Base-by-base conservation (phyloP, 2,329 filamentous ascomycete species). In the Xylariaceae sp. region DNA sequence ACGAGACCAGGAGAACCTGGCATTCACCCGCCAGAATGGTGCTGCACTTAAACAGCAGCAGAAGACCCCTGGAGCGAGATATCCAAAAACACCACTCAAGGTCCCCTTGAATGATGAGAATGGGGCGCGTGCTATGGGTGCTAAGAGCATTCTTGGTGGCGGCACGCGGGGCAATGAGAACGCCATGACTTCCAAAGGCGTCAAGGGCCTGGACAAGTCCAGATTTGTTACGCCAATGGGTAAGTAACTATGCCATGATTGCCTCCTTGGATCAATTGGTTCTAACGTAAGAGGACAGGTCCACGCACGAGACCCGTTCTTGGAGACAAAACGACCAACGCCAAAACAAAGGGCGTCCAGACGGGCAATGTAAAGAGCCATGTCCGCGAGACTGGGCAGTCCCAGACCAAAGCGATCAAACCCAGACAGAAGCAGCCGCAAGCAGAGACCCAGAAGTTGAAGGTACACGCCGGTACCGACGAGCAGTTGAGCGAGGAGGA, bases 311-410 rank as follows among this genome's bases (percentile, higher is more conserved):
- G 90, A 51, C 88, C 89, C 23, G 84, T 87, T 10, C 66, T 98
- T 30, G 90, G 90, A 21, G 82, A 86, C 69, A 98, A 98, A 62
- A 96, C 90, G 2, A 96, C 92, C 33, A 98, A 98, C 59, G 87
- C 85, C 34, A 96, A 94, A 66, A 74, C 80, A 39, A 76, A 69
- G 53, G 70, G 68, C 31, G 72, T 78, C 45, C 79, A 83, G 43
- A 80, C 78, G 4, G 75, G 75, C 5, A 79, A 74, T 19, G 79
- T 73, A 19, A 81, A 79, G 49, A 65, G 64, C 38, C 65, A 68
- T 15, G 67, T 71, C 25, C 68, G 71, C 30, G 75, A 79, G 38
- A 59, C 73, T 31, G 78, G 80, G 43, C 81, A 79, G 58, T 75
- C 76, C 1, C 71, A 75, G 37, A 58, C 65, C 13, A 79, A 75